phyloP scores from a whole-genome alignment of 1,284 basidiomycete genomes.

The Microbotryum silenes-acaulis region DNA sequence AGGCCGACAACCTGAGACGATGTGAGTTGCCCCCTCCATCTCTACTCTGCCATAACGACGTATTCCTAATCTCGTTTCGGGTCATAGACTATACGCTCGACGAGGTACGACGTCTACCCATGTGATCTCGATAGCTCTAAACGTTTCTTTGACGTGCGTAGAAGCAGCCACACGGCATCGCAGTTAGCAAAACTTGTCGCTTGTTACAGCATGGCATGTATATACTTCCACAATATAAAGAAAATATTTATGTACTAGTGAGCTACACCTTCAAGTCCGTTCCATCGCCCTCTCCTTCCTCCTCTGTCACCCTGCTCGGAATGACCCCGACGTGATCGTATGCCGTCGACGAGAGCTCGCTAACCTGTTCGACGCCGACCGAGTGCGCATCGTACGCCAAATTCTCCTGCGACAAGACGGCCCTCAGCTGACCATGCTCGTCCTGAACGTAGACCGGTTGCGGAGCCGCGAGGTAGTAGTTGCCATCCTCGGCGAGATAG shows the following conservation, averaged over 20 bases:
- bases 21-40: not conserved
- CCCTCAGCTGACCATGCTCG: slow-evolving; percentile 8
- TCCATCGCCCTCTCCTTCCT: no score
- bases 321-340: not conserved
- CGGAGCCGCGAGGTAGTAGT: not conserved
- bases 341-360: not conserved
- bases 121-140: slow-evolving; percentile 5
- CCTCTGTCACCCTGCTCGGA: no score
- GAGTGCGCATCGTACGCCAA: no score
- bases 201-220: no score
- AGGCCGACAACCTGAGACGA: slow-evolving; percentile 9
- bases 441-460: not conserved
- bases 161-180: not conserved
- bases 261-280: no score
- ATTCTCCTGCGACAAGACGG: no score
- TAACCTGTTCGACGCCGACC: no score
- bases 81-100: slow-evolving; percentile 7
- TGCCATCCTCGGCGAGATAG: not conserved
- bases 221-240: no score
- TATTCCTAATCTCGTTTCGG: not conserved
- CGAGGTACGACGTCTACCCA: slow-evolving; percentile 23
- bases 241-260: no score
- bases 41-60: not conserved
- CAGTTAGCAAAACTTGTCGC: no score
- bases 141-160: not conserved